Evolutionary conservation across 768 basidiomycete species (phyloP), one percentile per base, ranked within the genome.

Genomic region (Tubosaeta brunneosetosa): DNA sequence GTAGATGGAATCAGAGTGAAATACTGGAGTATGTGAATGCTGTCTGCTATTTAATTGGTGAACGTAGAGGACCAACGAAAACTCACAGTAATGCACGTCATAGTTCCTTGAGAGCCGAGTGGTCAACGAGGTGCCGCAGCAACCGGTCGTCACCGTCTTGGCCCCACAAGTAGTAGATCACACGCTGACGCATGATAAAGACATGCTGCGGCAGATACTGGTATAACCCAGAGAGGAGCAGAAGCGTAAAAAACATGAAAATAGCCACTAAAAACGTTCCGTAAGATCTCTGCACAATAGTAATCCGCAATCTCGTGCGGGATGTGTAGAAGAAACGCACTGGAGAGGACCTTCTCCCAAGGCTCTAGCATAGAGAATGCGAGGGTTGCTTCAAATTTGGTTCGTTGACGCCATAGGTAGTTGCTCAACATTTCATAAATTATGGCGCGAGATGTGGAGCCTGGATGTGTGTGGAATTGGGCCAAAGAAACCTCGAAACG

Each of bases 121-220:
- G 26, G 32, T 69, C 67, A 2, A 70, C 64, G 55, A 63, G 60
- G 50, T 67, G 61, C 19, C 61, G 58, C 10, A 73, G 54, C 33
- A 63, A 43, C 52, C 65, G 51, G 61, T 77, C 64, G 52, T 75
- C 61, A 32, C 60, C 66, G 55, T 81, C 80, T 51, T 76, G 74
- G 17, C 84, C 86, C 62, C 78, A 78, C 12, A 87, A 57, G 68
- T 88, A 88, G 71, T 86, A 88, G 47, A 74, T 67, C 40, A 79
- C 77, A 29, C 86, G 76, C 7, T 71, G 68, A 44, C 72, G 73
- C 67, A 88, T 77, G 64, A 80, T 73, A 44, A 69, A 63, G 32
- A 86, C 54, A 60, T 86, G 84, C 25, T 74, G 68, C 1, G 87
- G 86, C 46, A 84, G 73, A 70, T 84, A 87, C 64, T 73, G 73